Base-by-base conservation (phyloP, 2,329 filamentous ascomycete genomes). In the Cladophialophora psammophila region DNA sequence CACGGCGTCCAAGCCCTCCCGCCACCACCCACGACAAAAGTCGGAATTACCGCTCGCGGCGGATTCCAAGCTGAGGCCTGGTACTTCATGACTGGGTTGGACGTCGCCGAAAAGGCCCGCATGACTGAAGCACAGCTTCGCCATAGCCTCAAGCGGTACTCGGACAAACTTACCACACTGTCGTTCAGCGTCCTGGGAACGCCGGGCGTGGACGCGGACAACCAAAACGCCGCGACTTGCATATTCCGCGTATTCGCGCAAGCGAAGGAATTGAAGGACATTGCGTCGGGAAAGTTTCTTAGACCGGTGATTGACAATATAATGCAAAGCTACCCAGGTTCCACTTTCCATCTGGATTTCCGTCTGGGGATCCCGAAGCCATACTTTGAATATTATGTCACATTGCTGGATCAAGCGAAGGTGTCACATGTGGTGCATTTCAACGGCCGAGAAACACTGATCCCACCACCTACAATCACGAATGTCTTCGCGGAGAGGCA, bases 21-120 rank as follows among this genome's bases (percentile, higher is more conserved):
- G 0, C 83, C 84, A 3, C 83, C 83, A 5, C 77, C 82, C 7
- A 85, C 83, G 0, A 85, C 83, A 10, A 86, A 85, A 72, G 76
- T 82, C 18, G 83, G 81, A 15, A 73, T 85, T 61, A 82, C 81
- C 1, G 82, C 80, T 0, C 74, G 74, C 20, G 81, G 81, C 9
- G 82, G 82, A 40, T 83, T 80, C 70, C 80, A 84, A 72, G 82
- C 82, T 8, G 81, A 84, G 71, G 74, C 77, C 1, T 77, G 77
- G 52, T 83, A 78, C 72, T 84, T 80, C 71, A 74, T 83, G 9
- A 78, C 77, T 5, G 83, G 80, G 4, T 78, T 80, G 32, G 80
- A 83, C 73, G 80, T 83, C 64, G 69, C 77, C 54, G 78, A 78
- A 54, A 85, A 85, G 72, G 80, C 78, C 1, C 74, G 77, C n/a